phyloP scores from a whole-genome alignment of 768 basidiomycete genomes.

The Agaricus bisporus region DNA sequence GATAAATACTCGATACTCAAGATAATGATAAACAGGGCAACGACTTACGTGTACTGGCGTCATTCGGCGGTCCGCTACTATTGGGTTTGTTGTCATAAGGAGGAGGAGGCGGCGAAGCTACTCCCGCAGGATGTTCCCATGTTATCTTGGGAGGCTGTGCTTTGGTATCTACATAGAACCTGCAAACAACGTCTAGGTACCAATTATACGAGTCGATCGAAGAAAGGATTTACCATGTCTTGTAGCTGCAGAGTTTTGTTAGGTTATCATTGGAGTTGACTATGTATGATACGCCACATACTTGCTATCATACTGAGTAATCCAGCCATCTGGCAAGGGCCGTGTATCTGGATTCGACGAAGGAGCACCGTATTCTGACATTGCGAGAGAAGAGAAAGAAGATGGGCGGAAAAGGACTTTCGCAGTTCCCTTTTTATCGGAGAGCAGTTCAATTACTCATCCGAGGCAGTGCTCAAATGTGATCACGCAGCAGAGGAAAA shows the following conservation, averaged over 20 bases:
- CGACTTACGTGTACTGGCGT: background rate
- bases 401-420: too few relatives aligned
- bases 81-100: slow-evolving; percentile 16
- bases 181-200: slow-evolving; percentile 18
- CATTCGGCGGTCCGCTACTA: background rate
- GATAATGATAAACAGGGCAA: background rate
- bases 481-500: background rate
- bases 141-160: slow-evolving; percentile 56
- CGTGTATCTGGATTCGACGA: slow-evolving; percentile 49
- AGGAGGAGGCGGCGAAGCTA: slow-evolving; percentile 32
- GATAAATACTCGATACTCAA: background rate
- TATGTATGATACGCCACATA: slow-evolving; percentile 31
- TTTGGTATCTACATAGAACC: slow-evolving; percentile 74
- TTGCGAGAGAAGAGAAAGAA: slow-evolving; percentile 10
- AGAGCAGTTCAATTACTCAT: background rate
- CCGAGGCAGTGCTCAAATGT: background rate
- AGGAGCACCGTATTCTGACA: slow-evolving; percentile 31
- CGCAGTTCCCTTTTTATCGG: background rate
- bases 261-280: slow-evolving; percentile 18
- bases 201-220: background rate
- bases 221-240: slow-evolving; percentile 47
- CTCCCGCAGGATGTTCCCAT: slow-evolving; percentile 69
- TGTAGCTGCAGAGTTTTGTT: slow-evolving; percentile 31
- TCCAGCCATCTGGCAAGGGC: slow-evolving; percentile 62
- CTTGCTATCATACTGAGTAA: slow-evolving; percentile 62